Percentiles rank a stretch among this genome's conserved stretches.
Evolutionary conservation across 768 basidiomycete species (phyloP).

Genomic region (Grammothele lineata): DNA sequence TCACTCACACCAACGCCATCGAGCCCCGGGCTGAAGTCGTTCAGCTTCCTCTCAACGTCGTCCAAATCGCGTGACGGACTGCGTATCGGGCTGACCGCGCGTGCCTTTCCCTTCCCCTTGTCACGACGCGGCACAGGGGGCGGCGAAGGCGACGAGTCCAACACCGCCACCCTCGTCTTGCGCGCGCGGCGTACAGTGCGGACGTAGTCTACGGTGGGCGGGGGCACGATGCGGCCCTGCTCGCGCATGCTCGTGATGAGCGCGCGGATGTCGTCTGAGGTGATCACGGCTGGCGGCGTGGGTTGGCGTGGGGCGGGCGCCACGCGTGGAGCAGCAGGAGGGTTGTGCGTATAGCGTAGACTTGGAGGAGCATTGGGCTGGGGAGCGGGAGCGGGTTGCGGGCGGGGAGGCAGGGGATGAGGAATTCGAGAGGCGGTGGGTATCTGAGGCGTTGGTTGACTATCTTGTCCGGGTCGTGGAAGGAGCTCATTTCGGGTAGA

Average conservation of each 20-base stretch:
- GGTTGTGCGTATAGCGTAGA: neutral
- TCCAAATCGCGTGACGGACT: too few species aligned
- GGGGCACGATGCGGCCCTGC: slow-evolving; percentile 8
- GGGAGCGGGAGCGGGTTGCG: neutral
- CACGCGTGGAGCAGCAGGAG: neutral
- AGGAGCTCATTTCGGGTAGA: too few species aligned
- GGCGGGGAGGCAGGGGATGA: neutral
- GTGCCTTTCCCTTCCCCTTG: too few species aligned
- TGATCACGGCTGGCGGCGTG: neutral
- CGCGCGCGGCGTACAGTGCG: neutral
- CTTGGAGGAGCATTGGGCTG: neutral
- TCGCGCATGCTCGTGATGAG: slow-evolving; percentile 9
- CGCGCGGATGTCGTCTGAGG: slow-evolving; percentile 2
- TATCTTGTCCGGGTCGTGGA: too few species aligned
- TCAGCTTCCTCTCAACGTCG: too few species aligned
- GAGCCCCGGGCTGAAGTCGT: neutral
- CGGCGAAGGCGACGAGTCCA: too few species aligned
- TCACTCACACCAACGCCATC: neutral
- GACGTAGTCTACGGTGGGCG: slow-evolving; percentile 6
- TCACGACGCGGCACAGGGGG: neutral
- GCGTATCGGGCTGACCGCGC: too few species aligned
- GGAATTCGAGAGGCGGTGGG: neutral
- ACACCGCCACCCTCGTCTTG: too few species aligned
- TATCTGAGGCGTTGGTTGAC: neutral
- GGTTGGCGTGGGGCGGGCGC: neutral